Evolutionary conservation across 768 basidiomycete genomes (phyloP), one percentile per base, ranked within the genome.

Genomic region (Guyanaporus albipodus): DNA sequence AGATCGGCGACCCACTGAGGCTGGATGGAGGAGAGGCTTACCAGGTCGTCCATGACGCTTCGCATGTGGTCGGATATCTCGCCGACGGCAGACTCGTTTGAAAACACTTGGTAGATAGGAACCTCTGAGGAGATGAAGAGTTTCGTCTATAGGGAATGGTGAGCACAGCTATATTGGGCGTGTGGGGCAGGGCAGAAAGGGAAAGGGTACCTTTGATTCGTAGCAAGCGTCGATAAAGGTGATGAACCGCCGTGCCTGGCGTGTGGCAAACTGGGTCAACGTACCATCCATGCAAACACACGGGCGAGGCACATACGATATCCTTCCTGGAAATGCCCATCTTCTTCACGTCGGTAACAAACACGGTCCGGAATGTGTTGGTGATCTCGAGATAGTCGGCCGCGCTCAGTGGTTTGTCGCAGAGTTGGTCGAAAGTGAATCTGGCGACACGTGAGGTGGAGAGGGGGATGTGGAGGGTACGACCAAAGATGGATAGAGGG

Each of bases 221-320:
- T 95, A 95, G 60, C 91, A 94, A 19, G 92, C 90, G 72, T 99
- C 96, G 57, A 99, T 85, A 64, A 98, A 97, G 1, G 94, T 94
- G 61, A 99, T 99, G 63, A 99, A 98, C 52, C 96, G 73, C 56
- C 96, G 76, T 17, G 94, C 94, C 88, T 90, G 18, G 38, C 0
- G 27, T 18, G 14, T 15, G 31, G 22, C 9, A 18, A 12, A 32
- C 9, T 1, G 22, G 24, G 14, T 29, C 15, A 40, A 46, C 48
- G 35, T 14, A 12, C 26, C 8, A 19, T n/a, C 1, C n/a, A 42
- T 4, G n/a, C 4, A 28, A 46, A 22, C 18, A 23, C 11, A 18
- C 1, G 12, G 22, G 14, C 6, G 17, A 24, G 31, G 39, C 48
- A 53, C 60, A 56, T 62, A 89, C 91, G 71, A 85, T 76, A 62